These are phyloP conservation scores for Zangia roseola DNA, from an alignment of 768 basidiomycete species.

Conservation along the genomic window DNA sequence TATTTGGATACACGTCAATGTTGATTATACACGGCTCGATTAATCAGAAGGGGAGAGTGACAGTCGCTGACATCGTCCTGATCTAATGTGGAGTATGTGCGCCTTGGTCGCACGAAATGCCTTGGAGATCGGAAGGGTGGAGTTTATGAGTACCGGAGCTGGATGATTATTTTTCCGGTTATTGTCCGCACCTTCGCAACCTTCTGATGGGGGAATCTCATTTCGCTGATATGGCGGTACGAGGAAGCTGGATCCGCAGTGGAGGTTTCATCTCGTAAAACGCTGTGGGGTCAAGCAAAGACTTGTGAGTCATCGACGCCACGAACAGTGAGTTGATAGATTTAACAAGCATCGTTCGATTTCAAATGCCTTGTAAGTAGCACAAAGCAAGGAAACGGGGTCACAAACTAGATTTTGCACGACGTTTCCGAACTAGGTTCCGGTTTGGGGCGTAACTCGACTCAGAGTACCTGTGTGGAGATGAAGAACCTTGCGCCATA, in stretches of 20 bases:
- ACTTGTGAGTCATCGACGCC: no score
- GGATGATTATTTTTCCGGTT: conserved; percentile 12
- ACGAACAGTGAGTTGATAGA: not conserved
- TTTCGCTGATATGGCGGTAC: conserved; percentile 6
- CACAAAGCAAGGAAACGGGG: not conserved
- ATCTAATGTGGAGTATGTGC: conserved; percentile 95
- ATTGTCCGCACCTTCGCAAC: conserved; percentile 13
- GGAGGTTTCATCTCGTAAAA: not conserved
- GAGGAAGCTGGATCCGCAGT: conserved; percentile 5
- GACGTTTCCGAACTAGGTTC: not conserved
- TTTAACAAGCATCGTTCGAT: not conserved
- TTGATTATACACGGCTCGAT: conserved; percentile 58
- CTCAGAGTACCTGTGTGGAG: not conserved
- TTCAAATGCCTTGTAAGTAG: not conserved
- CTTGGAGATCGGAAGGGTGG: conserved; percentile 96
- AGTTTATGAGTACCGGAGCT: conserved; percentile 42
- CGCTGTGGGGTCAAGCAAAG: not conserved
- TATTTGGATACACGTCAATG: conserved; percentile 12
- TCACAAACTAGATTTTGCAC: not conserved
- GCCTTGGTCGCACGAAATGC: conserved; percentile 65
- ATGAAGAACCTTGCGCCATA: not conserved
- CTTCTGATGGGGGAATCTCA: conserved; percentile 14
- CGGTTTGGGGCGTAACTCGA: not conserved
- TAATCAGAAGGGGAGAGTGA: conserved; percentile 86
- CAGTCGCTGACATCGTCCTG: conserved; percentile 91